These are phyloP conservation scores for Paraconiothyrium sp. DNA, from an alignment of 2,329 filamentous ascomycete species.

Conservation along the genomic window DNA sequence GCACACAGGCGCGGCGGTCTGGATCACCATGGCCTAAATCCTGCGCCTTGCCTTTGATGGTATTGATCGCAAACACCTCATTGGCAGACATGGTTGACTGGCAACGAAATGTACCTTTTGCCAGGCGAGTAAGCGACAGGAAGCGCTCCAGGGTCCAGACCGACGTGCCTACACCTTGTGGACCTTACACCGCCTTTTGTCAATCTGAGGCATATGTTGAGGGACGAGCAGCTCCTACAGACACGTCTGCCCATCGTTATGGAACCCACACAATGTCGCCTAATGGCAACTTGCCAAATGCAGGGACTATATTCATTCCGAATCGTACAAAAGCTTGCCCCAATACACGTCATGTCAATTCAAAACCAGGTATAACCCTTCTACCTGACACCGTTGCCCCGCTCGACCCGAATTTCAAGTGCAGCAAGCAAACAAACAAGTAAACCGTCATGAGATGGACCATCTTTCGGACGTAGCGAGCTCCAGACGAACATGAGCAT, in stretches of 20 bases:
- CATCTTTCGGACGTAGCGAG: too few species aligned
- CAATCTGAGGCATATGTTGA: neutral
- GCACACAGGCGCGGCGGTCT: too few species aligned
- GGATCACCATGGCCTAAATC: too few species aligned
- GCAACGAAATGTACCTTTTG: too few species aligned
- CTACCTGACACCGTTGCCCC: slow-evolving; percentile 1
- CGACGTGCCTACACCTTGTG: too few species aligned
- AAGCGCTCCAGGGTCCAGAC: too few species aligned
- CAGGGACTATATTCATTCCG: neutral
- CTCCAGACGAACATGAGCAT: too few species aligned
- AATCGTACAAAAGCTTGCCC: neutral
- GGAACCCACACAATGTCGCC: neutral
- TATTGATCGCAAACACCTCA: too few species aligned
- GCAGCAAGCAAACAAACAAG: neutral
- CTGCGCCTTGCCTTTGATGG: too few species aligned
- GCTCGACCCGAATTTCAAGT: neutral
- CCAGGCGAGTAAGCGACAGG: too few species aligned
- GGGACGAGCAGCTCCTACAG: neutral
- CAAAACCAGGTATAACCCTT: neutral
- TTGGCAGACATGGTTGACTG: too few species aligned
- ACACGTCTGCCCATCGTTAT: neutral
- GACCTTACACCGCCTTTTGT: slow-evolving; percentile 15
- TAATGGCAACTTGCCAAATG: neutral
- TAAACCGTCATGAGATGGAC: neutral
- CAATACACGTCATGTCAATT: neutral